Conservation (phyloP, 2,329 filamentous ascomycete species). For the Aspergillus pseudoterreus region DNA sequence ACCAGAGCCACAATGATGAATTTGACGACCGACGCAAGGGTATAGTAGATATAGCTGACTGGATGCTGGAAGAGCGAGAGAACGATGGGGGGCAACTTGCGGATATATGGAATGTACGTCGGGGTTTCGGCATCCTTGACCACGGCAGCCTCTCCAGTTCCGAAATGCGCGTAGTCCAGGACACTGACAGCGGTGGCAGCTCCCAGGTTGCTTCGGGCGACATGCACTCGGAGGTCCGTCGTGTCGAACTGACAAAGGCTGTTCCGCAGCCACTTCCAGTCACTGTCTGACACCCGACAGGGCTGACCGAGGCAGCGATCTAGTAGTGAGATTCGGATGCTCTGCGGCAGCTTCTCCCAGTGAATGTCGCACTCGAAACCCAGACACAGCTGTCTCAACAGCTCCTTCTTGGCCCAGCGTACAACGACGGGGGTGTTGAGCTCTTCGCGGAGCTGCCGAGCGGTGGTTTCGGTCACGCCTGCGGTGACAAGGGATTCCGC, state of each 20-base stretch:
- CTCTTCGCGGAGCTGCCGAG: conserved; percentile 31
- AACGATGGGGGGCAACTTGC: conserved; percentile 19
- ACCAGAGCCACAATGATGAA: conserved; percentile 49
- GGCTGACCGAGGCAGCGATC: conserved; percentile 44
- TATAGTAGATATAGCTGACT: conserved; percentile 41
- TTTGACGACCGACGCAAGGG: conserved; percentile 43
- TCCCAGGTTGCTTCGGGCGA: conserved; percentile 49
- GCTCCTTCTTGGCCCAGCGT: conserved; percentile 42
- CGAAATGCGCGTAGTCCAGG: conserved; percentile 28
- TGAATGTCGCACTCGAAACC: conserved; percentile 49
- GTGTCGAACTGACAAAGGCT: conserved; percentile 36
- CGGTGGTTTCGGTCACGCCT: conserved; percentile 32
- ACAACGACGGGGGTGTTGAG: conserved; percentile 37
- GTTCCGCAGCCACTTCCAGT: conserved; percentile 44
- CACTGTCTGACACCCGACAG: conserved; percentile 36
- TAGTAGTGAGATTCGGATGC: conserved; percentile 46
- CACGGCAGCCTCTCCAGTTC: conserved; percentile 22
- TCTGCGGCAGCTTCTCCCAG: conserved; percentile 49
- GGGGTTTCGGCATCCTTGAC: conserved; percentile 23
- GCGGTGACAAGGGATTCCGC: conserved; percentile 31
- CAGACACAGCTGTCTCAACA: conserved; percentile 47
- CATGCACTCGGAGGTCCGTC: conserved; percentile 38
- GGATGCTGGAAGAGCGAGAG: conserved; percentile 30
- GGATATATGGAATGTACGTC: conserved; percentile 26
- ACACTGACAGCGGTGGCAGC: conserved; percentile 36